These are phyloP conservation scores for Rubus idaeus DNA, from an alignment of 306 rosid genomes.

Conservation along the genomic window DNA sequence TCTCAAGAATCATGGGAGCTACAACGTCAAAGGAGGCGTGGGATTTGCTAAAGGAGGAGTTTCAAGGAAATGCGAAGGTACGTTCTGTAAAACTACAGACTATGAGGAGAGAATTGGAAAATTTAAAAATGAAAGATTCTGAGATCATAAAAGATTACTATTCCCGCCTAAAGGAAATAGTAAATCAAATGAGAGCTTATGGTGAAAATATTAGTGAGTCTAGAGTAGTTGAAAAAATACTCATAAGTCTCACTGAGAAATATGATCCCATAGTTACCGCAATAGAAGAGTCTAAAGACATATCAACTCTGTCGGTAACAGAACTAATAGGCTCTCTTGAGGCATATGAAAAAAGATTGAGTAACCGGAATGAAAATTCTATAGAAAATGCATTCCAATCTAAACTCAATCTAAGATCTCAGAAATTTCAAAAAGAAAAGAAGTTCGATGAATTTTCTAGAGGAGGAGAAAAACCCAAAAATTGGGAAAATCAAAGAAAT, in stretches of 20 bases:
- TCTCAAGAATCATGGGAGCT: conserved; percentile 8
- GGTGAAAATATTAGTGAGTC: neutral
- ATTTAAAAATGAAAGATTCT: conserved; percentile 11
- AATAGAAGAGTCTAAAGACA: neutral
- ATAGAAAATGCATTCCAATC: neutral
- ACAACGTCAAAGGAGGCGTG: neutral
- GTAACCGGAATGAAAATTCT: neutral
- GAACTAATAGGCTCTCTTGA: conserved; percentile 6
- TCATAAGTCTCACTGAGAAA: neutral
- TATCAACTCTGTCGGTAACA: neutral
- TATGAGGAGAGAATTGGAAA: neutral
- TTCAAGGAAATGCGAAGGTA: neutral
- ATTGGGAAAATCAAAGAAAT: neutral
- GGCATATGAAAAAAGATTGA: neutral
- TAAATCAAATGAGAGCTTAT: conserved; percentile 10
- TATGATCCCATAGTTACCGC: neutral
- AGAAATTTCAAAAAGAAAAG: neutral
- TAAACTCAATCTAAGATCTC: neutral
- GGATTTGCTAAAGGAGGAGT: neutral
- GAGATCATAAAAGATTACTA: conserved; percentile 8
- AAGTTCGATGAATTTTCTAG: neutral
- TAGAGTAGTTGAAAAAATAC: neutral
- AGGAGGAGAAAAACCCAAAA: neutral
- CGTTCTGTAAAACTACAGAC: neutral
- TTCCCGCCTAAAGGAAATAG: neutral